These are phyloP conservation scores for Dactylis glomerata DNA, from an alignment of 176 grass and related monocot genomes.

Conservation along the genomic window DNA sequence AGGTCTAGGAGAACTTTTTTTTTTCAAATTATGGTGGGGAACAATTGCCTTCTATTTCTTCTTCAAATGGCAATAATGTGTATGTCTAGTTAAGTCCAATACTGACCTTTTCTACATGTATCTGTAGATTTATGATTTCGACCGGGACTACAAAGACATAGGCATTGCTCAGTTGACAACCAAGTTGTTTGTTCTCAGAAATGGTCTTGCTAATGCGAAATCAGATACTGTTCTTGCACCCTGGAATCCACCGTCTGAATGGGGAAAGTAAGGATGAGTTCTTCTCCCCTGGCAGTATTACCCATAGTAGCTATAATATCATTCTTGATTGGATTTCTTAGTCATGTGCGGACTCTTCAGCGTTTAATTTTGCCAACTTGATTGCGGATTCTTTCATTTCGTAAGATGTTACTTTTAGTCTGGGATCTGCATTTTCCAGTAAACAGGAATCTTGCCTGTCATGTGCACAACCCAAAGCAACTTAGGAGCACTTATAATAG, in stretches of 20 bases:
- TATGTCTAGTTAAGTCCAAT: conserved; percentile 20
- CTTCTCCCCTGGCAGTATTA: conserved; percentile 23
- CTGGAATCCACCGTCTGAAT: conserved; percentile 96
- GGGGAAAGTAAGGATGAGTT: conserved; percentile 88
- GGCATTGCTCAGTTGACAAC: conserved; percentile 91
- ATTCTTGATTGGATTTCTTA: neutral
- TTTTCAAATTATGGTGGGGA: conserved; percentile 20
- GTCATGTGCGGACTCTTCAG: neutral
- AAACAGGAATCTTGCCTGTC: neutral
- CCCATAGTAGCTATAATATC: neutral
- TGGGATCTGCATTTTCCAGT: conserved; percentile 8
- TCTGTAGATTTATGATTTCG: conserved; percentile 90
- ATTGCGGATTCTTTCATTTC: conserved; percentile 18
- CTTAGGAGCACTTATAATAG: neutral
- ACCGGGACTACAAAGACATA: conserved; percentile 96
- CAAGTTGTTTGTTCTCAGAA: conserved; percentile 80
- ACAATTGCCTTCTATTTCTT: conserved; percentile 4
- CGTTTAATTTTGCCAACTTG: conserved; percentile 4
- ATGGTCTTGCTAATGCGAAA: conserved; percentile 84
- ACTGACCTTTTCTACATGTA: conserved; percentile 38
- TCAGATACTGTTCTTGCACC: conserved; percentile 84
- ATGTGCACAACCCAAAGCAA: neutral
- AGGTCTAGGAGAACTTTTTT: neutral
- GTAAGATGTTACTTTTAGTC: conserved; percentile 6
- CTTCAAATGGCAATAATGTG: neutral